Percentiles rank a stretch among this genome's conserved stretches.
phyloP scores from a whole-genome alignment of 306 rosid species.

The barrel medic (Medicago truncatula) region DNA sequence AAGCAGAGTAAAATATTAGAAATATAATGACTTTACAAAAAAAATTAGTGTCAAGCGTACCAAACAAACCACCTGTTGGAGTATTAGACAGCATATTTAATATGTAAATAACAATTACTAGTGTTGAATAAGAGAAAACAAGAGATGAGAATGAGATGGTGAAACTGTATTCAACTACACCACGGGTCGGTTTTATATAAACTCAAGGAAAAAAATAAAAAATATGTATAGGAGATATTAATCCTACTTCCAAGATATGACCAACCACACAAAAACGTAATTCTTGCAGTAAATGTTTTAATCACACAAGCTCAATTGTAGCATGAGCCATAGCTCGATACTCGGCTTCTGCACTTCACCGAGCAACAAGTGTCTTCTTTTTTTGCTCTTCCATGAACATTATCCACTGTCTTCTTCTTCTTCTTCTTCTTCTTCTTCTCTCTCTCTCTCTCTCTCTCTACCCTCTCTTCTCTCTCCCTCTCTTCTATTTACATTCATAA shows the following conservation, averaged over 20 bases:
- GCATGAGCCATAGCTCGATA: too few species aligned
- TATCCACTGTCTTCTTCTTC: too few species aligned
- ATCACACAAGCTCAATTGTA: too few species aligned
- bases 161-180: neutral
- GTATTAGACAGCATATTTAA: conserved; percentile 7
- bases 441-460: too few species aligned
- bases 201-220: neutral
- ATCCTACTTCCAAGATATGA: neutral
- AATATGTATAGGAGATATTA: neutral
- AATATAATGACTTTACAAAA: conserved; percentile 24
- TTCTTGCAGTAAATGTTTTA: too few species aligned
- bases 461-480: too few species aligned
- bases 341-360: too few species aligned
- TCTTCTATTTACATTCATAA: too few species aligned
- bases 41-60: neutral
- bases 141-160: neutral
- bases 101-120: neutral
- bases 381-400: too few species aligned
- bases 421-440: too few species aligned
- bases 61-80: conserved; percentile 28
- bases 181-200: neutral
- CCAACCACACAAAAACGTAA: too few species aligned
- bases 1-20: conserved; percentile 29
- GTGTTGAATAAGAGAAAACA: conserved; percentile 15
- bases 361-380: too few species aligned